Evolutionary conservation across 2,329 filamentous ascomycete species (phyloP), one percentile per base, ranked within the genome.

Genomic region (Pestalotiopsis sp.): DNA sequence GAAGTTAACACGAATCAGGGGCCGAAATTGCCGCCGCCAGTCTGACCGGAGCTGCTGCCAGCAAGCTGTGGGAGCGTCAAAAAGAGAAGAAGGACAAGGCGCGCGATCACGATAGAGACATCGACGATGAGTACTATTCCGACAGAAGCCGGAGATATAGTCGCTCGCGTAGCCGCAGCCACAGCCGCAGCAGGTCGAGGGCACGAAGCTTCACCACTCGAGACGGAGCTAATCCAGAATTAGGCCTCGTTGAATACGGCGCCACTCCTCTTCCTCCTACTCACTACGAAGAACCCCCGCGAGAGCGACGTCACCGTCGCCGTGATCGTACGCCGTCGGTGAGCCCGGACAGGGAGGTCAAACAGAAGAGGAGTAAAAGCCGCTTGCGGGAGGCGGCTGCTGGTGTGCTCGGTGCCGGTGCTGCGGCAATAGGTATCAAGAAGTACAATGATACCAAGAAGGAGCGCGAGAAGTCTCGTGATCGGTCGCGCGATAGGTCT

Each of bases 201-300:
- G 77, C 76, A 74, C 75, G 71, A 69, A 76, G 80, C 78, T 77
- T 78, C 77, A 75, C 74, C 69, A 66, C 69, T 78, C 79, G 76
- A 82, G 83, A 81, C 80, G 81, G 81, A 81, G 84, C 86, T 90
- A 88, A 90, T 87, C 85, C 84, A 83, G 87, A 90, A 82, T 82
- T 90, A 89, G 89, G 88, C 82, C 84, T 90, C 68, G 87, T 91
- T 85, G 87, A 91, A 79, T 91, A 91, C 83, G 89, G 89, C 73
- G 83, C 82, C 76, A 84, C 86, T 72, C 88, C 88, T 74, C 83
- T 91, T 72, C 80, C 81, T 72, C 82, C 82, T 70, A 75, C 79
- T 70, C 80, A 78, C 68, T 85, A 86, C 75, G 86, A 86, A 68
- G 84, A 84, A 67, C 85, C 85, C 66, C 80, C 80, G 67, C 84